Conservation (phyloP, 805 yeast genomes). For the Metschnikowia lachancei region DNA sequence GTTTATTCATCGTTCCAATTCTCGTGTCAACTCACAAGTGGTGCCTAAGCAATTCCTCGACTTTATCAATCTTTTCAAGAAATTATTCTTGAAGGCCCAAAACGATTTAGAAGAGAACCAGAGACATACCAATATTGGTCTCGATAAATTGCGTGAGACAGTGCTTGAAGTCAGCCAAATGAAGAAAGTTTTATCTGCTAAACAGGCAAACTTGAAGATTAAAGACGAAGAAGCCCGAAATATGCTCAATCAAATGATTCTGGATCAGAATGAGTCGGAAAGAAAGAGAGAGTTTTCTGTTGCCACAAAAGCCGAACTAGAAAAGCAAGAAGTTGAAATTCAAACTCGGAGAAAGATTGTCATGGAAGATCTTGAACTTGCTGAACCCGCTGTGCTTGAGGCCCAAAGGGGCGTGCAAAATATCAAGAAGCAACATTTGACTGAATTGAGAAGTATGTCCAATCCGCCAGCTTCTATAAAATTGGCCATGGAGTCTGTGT, state of each 20-base stretch:
- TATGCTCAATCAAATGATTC: constrained; percentile 72
- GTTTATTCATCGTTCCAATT: constrained; percentile 40
- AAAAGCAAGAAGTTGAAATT: constrained; percentile 62
- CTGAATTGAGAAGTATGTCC: constrained; percentile 83
- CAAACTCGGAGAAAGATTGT: constrained; percentile 53
- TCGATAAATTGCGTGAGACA: constrained; percentile 73
- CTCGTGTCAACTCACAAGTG: constrained; percentile 15
- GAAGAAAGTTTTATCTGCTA: constrained; percentile 50
- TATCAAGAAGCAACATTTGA: constrained; percentile 86
- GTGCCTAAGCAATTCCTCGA: constrained; percentile 59
- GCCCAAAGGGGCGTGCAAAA: constrained; percentile 90
- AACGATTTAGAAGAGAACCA: constrained; percentile 59
- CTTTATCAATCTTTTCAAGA: constrained; percentile 45
- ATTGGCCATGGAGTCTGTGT: constrained; percentile 82
- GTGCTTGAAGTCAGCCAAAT: constrained; percentile 67
- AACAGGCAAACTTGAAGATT: constrained; percentile 44
- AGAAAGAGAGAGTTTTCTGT: constrained; percentile 82
- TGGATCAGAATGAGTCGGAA: constrained; percentile 90
- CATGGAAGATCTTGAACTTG: constrained; percentile 60
- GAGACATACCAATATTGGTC: constrained; percentile 68
- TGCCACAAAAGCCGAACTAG: constrained; percentile 67
- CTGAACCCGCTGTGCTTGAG: constrained; percentile 80
- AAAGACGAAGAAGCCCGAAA: constrained; percentile 69
- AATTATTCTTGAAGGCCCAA: constrained; percentile 43
- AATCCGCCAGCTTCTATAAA: constrained; percentile 90